Conservation (phyloP, 2,329 filamentous ascomycete genomes). For the Aspergillus quadrilineatus region DNA sequence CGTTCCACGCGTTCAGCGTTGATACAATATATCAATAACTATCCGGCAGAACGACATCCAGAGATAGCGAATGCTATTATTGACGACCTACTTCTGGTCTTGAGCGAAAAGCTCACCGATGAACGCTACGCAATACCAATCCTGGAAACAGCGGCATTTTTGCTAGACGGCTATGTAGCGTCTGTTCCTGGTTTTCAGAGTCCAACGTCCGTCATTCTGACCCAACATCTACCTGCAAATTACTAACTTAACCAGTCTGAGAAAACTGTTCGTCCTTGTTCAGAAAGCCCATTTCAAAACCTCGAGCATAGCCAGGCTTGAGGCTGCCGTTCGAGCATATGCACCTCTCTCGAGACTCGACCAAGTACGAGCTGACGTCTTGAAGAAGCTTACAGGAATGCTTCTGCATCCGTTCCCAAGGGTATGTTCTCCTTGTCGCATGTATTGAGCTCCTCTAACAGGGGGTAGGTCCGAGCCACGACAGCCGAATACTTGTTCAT, state of each 20-base stretch:
- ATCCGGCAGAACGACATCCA: constrained; percentile 28
- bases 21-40: constrained; percentile 34
- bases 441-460: neutral
- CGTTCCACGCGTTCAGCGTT: constrained; percentile 44
- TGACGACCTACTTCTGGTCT: constrained; percentile 54
- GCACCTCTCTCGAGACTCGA: constrained; percentile 62
- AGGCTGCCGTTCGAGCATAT: constrained; percentile 79
- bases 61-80: constrained; percentile 49
- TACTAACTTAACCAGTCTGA: constrained; percentile 43
- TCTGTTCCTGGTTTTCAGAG: constrained; percentile 47
- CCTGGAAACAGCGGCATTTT: constrained; percentile 73
- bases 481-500: constrained; percentile 40
- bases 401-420: constrained; percentile 79
- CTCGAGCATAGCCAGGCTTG: constrained; percentile 75
- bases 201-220: constrained; percentile 28
- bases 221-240: neutral
- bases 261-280: constrained; percentile 65
- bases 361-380: constrained; percentile 55
- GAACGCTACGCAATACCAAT: constrained; percentile 74
- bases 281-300: constrained; percentile 83
- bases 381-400: constrained; percentile 69
- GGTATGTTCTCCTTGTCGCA: constrained; percentile 48
- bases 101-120: constrained; percentile 54
- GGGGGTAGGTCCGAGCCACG: constrained; percentile 34
- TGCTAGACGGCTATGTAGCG: constrained; percentile 62